phyloP scores from a whole-genome alignment of 78 protist genomes.

The Guillardia theta region DNA sequence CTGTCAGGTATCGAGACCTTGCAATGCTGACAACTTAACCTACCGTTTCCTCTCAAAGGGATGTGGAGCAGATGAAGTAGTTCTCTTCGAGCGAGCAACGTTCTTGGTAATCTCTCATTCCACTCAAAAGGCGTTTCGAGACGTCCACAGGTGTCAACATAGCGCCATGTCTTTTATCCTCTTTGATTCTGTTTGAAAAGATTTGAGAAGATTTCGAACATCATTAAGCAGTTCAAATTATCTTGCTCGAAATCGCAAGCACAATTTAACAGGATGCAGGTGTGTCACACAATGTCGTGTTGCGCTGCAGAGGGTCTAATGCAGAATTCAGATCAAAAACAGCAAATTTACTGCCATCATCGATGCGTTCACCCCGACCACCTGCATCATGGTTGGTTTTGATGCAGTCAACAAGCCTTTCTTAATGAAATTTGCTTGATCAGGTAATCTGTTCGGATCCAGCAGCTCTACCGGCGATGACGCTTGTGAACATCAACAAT shows the following conservation, averaged over 20 bases:
- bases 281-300: not conserved
- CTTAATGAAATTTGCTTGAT: too few relatives aligned
- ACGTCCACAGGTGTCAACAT: slow-evolving; percentile 71
- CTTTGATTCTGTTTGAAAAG: not conserved
- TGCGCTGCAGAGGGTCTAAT: not conserved
- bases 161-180: not conserved
- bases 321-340: slow-evolving; percentile 84
- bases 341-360: slow-evolving; percentile 84
- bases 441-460: too few relatives aligned
- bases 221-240: slow-evolving; percentile 95
- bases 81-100: slow-evolving; percentile 82
- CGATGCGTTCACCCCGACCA: slow-evolving; percentile 92
- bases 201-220: slow-evolving; percentile 90
- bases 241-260: slow-evolving; percentile 64
- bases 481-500: too few relatives aligned
- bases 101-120: slow-evolving; percentile 77
- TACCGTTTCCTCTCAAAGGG: not conserved
- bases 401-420: too few relatives aligned
- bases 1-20: not conserved
- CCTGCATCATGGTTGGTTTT: slow-evolving; percentile 95
- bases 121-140: slow-evolving; percentile 65
- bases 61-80: slow-evolving; percentile 94
- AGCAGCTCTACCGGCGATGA: too few relatives aligned
- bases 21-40: not conserved
- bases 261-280: slow-evolving; percentile 39